These are phyloP conservation scores for Ottelia alismoides DNA, from an alignment of 106 monocot genomes.

Conservation along the genomic window DNA sequence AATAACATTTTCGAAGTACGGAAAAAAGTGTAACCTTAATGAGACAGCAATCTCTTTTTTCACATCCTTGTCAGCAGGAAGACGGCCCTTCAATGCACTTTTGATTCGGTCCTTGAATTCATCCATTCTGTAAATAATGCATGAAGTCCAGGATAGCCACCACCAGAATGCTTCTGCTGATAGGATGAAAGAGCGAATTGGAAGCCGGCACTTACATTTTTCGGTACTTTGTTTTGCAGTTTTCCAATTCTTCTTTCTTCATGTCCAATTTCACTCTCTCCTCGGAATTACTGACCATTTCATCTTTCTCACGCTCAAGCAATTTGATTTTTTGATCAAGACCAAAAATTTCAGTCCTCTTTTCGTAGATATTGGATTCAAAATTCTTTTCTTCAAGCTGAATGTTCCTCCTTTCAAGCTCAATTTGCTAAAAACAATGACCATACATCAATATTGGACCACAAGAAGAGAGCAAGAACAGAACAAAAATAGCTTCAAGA, in stretches of 20 bases:
- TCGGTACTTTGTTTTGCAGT: slow-evolving; percentile 45
- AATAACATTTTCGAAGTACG: background rate
- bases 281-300: slow-evolving; percentile 59
- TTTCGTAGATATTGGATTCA: slow-evolving; percentile 63
- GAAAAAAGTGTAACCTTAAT: too few species aligned
- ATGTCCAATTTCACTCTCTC: slow-evolving; percentile 68
- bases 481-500: too few species aligned
- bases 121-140: slow-evolving; percentile 53
- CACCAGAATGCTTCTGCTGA: too few species aligned
- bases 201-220: slow-evolving; percentile 45
- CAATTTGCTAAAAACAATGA: slow-evolving; percentile 70
- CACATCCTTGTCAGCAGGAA: slow-evolving; percentile 76
- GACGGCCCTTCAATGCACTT: slow-evolving; percentile 77
- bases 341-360: slow-evolving; percentile 61
- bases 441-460: too few species aligned
- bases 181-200: too few species aligned
- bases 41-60: slow-evolving; percentile 71
- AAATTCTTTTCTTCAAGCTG: slow-evolving; percentile 53
- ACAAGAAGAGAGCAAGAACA: too few species aligned
- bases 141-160: too few species aligned
- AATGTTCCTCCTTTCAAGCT: slow-evolving; percentile 70
- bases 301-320: slow-evolving; percentile 70
- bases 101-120: slow-evolving; percentile 66
- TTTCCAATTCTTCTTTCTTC: slow-evolving; percentile 71
- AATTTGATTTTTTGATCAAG: slow-evolving; percentile 73